Base-by-base conservation (phyloP, 352 stramenopile genomes). In the Paralagenidium karlingii region DNA sequence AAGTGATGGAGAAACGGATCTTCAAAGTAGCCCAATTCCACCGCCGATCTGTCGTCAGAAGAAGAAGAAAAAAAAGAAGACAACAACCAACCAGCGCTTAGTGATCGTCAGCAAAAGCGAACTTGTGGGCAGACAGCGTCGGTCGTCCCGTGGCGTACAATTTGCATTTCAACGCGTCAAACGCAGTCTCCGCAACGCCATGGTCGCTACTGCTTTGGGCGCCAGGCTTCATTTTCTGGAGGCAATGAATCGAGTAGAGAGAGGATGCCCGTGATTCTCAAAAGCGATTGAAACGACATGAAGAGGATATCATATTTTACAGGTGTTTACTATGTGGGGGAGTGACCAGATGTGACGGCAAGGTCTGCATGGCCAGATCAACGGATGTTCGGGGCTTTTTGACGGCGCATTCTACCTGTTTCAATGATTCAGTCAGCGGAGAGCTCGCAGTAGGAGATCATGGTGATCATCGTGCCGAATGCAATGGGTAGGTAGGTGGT, bases 141-240 rank as follows among this genome's bases (percentile, higher is more conserved):
- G 15, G 13, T 33, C 13, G 13, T 13, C 28, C 13, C 13, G 7
- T 11, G 40, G 51, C 63, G 10, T 55, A 86, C 73, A 83, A 54
- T 46, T 86, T 86, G 55, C 73, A 86, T 45, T 82, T 81, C 27
- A 68, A 53, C 33, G 73, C 68, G 49, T 86, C 73, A 15, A 80
- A 62, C 19, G 73, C 68, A 34, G 73, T 86, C 60, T 86, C 73
- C 8, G 73, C 77, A 34, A 86, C 73, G 48, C 79, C 81, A 51
- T 82, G 73, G 53, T 82, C 73, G 58, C 73, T 86, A 21, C 64
- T 84, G 29, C 32, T 26, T 11, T 47, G 30, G n/a, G n/a, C n/a
- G n/a, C n/a, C n/a, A n/a, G n/a, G n/a, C n/a, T n/a, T n/a, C n/a
- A n/a, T n/a, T n/a, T n/a, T n/a, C n/a, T n/a, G n/a, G n/a, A n/a